Percentiles rank a stretch among this genome's conserved stretches.
These are phyloP conservation scores for Tuctoria greenei DNA, from an alignment of 176 grass and related monocot species.

Conservation along the genomic window DNA sequence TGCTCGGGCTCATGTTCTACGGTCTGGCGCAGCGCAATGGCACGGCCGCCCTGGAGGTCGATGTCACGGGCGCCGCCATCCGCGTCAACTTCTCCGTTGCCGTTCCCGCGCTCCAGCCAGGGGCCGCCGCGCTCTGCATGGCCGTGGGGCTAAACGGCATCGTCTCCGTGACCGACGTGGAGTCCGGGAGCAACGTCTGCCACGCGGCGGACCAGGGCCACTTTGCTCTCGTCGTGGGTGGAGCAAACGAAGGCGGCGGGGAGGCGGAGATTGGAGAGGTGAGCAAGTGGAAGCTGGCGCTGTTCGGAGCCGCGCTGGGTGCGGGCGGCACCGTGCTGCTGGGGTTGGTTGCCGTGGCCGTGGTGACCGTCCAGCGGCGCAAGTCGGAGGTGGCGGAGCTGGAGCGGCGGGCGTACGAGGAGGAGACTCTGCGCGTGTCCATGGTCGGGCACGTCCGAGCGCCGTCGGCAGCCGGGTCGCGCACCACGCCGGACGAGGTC, in stretches of 20 bases:
- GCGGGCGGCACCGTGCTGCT: conserved; percentile 64
- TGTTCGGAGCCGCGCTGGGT: conserved; percentile 63
- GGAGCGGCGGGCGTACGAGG: conserved; percentile 87
- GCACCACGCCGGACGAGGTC: conserved; percentile 63
- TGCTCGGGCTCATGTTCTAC: conserved; percentile 83
- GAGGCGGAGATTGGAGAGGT: conserved; percentile 34
- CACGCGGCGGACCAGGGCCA: conserved; percentile 70
- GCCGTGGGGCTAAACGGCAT: conserved; percentile 46
- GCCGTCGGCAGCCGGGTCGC: conserved; percentile 64
- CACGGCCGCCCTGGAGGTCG: conserved; percentile 38
- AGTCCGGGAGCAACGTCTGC: conserved; percentile 49
- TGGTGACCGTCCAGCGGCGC: conserved; percentile 60
- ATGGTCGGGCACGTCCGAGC: conserved; percentile 94
- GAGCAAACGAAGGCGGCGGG: not conserved
- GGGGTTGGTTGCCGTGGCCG: conserved; percentile 68
- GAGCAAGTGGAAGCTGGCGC: conserved; percentile 83
- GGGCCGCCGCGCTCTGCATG: conserved; percentile 56
- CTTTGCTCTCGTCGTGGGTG: conserved; percentile 59
- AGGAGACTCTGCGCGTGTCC: conserved; percentile 80
- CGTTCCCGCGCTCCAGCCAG: conserved; percentile 36
- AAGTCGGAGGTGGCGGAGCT: conserved; percentile 66
- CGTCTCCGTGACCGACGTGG: conserved; percentile 52
- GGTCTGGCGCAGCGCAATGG: conserved; percentile 36
- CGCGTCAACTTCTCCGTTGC: conserved; percentile 71
- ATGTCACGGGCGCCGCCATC: conserved; percentile 54